phyloP scores from a whole-genome alignment of 2,329 filamentous ascomycete genomes.

The Aspergillus persii region DNA sequence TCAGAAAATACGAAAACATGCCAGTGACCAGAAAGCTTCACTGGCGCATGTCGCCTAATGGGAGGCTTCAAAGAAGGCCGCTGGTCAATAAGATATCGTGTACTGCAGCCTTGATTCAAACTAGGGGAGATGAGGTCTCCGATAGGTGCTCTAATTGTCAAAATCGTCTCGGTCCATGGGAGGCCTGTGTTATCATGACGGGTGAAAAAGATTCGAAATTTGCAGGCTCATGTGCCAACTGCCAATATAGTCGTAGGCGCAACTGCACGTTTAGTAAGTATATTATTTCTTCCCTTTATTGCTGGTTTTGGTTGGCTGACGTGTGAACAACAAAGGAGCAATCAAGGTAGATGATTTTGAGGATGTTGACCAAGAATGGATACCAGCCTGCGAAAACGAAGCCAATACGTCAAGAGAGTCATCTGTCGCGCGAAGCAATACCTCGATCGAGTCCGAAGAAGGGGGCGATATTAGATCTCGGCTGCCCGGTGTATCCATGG shows the following conservation, averaged over 20 bases:
- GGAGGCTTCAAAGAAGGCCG: not conserved
- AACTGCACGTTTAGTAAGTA: slow-evolving; percentile 3
- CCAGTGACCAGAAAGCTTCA: not conserved
- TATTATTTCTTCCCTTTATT: not conserved
- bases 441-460: too few relatives aligned
- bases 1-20: not conserved
- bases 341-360: not conserved
- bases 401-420: not conserved
- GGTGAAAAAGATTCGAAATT: not conserved
- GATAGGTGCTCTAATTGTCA: slow-evolving; percentile 3
- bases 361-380: not conserved
- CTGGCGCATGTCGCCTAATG: not conserved
- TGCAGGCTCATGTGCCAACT: slow-evolving; percentile 6
- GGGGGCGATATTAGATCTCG: too few relatives aligned
- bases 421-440: too few relatives aligned
- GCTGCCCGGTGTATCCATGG: too few relatives aligned
- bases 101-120: slow-evolving; percentile 7
- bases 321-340: not conserved
- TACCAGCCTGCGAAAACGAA: not conserved
- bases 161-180: not conserved
- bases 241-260: slow-evolving; percentile 4
- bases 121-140: not conserved
- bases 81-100: not conserved
- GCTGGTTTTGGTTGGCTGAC: not conserved
- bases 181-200: slow-evolving; percentile 1